Evolutionary conservation across 495 filamentous ascomycete species (phyloP), one percentile per base, ranked within the genome.

Genomic region (Thermochaetoides thermophila): DNA sequence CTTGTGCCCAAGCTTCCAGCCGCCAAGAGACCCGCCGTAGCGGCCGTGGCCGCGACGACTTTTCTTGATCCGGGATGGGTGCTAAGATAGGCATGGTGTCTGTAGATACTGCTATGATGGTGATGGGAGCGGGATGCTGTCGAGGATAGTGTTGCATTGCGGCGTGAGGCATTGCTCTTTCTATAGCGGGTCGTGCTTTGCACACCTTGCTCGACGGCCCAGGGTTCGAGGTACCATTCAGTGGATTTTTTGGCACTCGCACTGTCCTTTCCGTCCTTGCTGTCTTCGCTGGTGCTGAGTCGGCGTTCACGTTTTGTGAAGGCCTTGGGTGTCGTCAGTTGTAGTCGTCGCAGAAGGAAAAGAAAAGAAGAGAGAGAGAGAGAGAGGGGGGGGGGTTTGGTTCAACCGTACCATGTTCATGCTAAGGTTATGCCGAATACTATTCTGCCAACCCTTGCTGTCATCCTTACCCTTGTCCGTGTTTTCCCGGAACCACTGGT

Each of bases 341-440:
- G 6, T 11, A 24, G 21, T 24, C 21, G 21, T 6, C 6, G 11
- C 21, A 11, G 21, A 5, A 32, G 10, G 18, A 37, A n/a, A 7
- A 10, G 12, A 41, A 16, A 33, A 31, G 33, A 33, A 32, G 7
- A 30, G 30, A 3, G 16, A 23, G 35, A 19, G 17, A 16, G 29
- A 16, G 18, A 31, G 23, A 36, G 7, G 21, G 25, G 22, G 9
- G 13, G 8, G 4, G 20, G 11, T 11, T 5, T 7, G 7, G n/a
- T 6, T 18, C 7, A 24, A 9, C 68, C 81, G 55, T 69, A 95
- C 89, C 25, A 64, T 68, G 48, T 97, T 97, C 89, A 97, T 97
- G 9, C 84, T 94, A 0, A 97, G 60, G 46, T 97, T 97, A 48
- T 97, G 89, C 5, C 89, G 74, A 34, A 97, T 89, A 53, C 85